Base-by-base conservation (phyloP, 2,329 filamentous ascomycete species). In the Nannizzia gypsea region DNA sequence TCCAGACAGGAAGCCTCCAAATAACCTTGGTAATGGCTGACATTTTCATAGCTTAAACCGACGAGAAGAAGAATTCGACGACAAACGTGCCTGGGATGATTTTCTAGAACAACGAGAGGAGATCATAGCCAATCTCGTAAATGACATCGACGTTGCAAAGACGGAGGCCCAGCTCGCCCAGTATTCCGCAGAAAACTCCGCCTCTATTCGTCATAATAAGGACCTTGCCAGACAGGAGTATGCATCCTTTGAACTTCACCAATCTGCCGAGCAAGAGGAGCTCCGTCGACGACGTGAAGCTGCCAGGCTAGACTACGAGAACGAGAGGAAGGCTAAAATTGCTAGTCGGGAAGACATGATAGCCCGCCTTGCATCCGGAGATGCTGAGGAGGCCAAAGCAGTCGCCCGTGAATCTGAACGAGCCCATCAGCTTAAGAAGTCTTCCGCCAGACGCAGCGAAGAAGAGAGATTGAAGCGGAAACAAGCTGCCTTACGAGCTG, bases 31-130 rank as follows among this genome's bases (percentile, higher is more conserved):
- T 34, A 17, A 13, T 5, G 8, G n/a, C 59, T 60, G 28, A 57
- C 59, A 55, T 44, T 13, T 38, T 22, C 50, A 54, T 59, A 52
- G 92, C 8, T 92, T 97, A 73, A 96, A 97, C 76, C 87, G 89
- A 67, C 80, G 83, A 17, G 87, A 96, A 75, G 89, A 93, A 63
- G 93, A 99, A 72, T 99, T 99, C 68, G 88, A 95, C 72, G 84
- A 83, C 1, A 80, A 96, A 62, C 77, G 83, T 48, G 87, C 85
- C 69, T 99, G 86, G 78, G 96, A 99, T 75, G 86, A 96, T 73
- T 96, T 97, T 76, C 83, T 99, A 11, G 90, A 97, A 74, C 85
- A 89, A 69, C 89, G 96, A 42, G 93, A 99, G 77, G 84, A 87
- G 65, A 82, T 96, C 63, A 91, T 91, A 1, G 90, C 91, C 75